phyloP scores from a whole-genome alignment of 306 rosid species.

The Ammopiptanthus mongolicus region DNA sequence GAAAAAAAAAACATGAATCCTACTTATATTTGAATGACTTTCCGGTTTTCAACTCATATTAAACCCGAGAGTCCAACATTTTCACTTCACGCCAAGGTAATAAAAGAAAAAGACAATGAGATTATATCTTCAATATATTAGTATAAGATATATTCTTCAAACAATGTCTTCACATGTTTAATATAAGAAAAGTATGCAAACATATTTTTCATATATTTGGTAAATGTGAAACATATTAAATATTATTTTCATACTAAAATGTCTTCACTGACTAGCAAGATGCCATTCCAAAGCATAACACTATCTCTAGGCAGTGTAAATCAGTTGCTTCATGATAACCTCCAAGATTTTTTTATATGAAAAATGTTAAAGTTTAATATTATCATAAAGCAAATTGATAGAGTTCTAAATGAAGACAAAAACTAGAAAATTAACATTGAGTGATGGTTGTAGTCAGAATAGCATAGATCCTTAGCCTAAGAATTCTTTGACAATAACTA shows the following conservation, averaged over 20 bases:
- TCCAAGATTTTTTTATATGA: too few relatives aligned
- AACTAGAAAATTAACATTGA: too few relatives aligned
- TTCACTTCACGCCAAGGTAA: conserved; percentile 44
- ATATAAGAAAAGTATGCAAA: background rate
- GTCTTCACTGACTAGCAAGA: too few relatives aligned
- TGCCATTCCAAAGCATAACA: too few relatives aligned
- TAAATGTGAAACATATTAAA: background rate
- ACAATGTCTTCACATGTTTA: background rate
- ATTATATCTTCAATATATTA: background rate
- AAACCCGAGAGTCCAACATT: conserved; percentile 90
- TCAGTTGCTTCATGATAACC: too few relatives aligned
- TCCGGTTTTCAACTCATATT: conserved; percentile 72
- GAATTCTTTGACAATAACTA: background rate
- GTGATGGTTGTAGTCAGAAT: background rate
- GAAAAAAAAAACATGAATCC: conserved; percentile 87
- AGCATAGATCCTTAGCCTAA: background rate
- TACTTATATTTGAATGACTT: conserved; percentile 69
- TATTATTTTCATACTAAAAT: too few relatives aligned
- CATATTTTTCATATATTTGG: background rate
- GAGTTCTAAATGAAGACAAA: too few relatives aligned
- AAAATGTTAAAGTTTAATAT: too few relatives aligned
- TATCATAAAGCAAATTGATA: too few relatives aligned
- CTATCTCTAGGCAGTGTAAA: too few relatives aligned
- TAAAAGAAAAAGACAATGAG: conserved; percentile 20
- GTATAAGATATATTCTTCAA: background rate